Evolutionary conservation across 2,329 filamentous ascomycete genomes (phyloP), one percentile per base, ranked within the genome.

Genomic region (Stenocarpella maydis): DNA sequence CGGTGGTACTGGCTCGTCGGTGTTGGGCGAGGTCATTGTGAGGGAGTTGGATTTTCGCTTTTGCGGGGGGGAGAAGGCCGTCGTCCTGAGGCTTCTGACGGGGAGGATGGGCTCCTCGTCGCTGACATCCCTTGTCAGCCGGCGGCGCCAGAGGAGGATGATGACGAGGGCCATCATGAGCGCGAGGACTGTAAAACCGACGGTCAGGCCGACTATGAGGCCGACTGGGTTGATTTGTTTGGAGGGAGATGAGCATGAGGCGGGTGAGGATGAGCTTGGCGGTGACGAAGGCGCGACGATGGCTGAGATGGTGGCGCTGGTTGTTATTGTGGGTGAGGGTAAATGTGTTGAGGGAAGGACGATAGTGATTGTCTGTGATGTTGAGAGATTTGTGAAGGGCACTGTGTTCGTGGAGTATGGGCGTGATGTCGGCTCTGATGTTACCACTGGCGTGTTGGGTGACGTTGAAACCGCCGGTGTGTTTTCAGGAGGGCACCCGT

Each of bases 401-500:
- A 28, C 28, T 6, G 15, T 17, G n/a, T 63, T 63, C 7, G 58
- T 37, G 41, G 58, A 49, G 15, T 37, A 49, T 49, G 66, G 47
- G 14, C 47, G 31, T 41, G 19, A 14, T n/a, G 55, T 71, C 7
- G 68, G 71, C 64, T 72, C 54, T 14, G 73, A 60, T n/a, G 72
- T 71, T 6, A 31, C 55, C 26, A 45, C 19, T 10, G 58, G 58
- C 9, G 41, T 7, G 31, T 26, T 55, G 43, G 73, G 65, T 2
- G 69, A 45, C 3, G 53, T 50, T 17, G 54, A 61, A 34, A 17
- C 61, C 50, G 49, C 65, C 63, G 61, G 72, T 64, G 31, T 67
- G 65, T 24, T 14, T 61, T 41, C 37, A 43, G 69, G 72, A 12
- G 79, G 79, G 68, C 82, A 84, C 8, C 68, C 71, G 3, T 64